Evolutionary conservation across 805 yeast species (phyloP), one percentile per base, ranked within the genome.

Genomic region (Metschnikowia aberdeeniae): DNA sequence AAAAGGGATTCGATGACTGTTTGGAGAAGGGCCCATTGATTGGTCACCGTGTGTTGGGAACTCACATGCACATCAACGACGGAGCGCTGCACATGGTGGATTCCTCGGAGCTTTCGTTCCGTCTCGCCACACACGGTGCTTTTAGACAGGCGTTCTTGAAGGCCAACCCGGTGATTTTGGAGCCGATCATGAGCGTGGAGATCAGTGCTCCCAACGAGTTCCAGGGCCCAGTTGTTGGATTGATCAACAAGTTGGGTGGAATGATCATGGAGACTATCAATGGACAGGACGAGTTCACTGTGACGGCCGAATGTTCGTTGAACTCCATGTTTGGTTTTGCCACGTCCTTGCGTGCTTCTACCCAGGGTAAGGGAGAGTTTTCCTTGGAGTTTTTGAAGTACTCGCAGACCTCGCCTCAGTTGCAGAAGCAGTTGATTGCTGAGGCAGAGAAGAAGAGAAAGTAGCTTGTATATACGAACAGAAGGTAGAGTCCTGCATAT

Each of bases 301-400:
- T 93, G 50, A 79, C 81, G 45, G 95, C 97, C 28, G 98, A 93
- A 66, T 92, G 98, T 73, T 86, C 98, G n/a, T 80, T 93, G 70
- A 90, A 90, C 73, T 80, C 87, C 51, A 81, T 93, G 89, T 93
- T 93, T 66, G 99, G 99, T 32, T 88, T 93, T 63, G 96, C 98
- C 6, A 87, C 98, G 7, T 81, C 88, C 22, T 76, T 93, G 62
- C 85, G 99, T 76, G 98, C 99, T 17, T 82, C 87, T 49, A 92
- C 99, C 12, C 99, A 93, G 70, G 99, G 99, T 70, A 93, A 93
- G 66, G 99, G 99, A 60, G 98, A 95, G 71, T 93, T 93, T 67
- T 80, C 96, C 2, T 77, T 93, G 67, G 99, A 93, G 67, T 93
- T 93, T 73, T 84, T 86, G 63, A 86, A 89, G 60, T 93, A 92